phyloP scores from a whole-genome alignment of 2,329 filamentous ascomycete species.

The Sporothrix dimorphospora region DNA sequence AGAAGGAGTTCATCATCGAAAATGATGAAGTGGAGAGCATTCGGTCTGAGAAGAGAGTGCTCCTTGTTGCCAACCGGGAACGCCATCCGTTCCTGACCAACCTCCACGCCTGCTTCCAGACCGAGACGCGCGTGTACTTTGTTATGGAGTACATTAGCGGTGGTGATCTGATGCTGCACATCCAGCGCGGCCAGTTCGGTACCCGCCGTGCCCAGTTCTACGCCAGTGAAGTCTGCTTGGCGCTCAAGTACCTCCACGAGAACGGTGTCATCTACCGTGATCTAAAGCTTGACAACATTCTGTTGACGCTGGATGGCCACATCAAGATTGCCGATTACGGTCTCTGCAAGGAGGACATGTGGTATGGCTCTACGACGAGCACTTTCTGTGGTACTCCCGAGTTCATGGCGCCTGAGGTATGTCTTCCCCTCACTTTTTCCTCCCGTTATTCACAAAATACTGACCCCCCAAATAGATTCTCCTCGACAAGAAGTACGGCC shows the following conservation, averaged over 20 bases:
- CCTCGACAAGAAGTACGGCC: constrained; percentile 96
- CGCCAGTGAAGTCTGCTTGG: constrained; percentile 93
- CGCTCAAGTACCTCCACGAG: constrained; percentile 98
- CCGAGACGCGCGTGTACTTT: constrained; percentile 96
- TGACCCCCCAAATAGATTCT: constrained; percentile 66
- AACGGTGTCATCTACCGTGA: constrained; percentile 99
- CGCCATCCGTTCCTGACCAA: constrained; percentile 94
- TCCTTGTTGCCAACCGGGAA: constrained; percentile 95
- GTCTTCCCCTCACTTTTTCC: constrained; percentile 33
- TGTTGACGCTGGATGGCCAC: constrained; percentile 91
- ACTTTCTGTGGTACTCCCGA: constrained; percentile 99
- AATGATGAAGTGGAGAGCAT: constrained; percentile 99
- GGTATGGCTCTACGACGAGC: constrained; percentile 94
- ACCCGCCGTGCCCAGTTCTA: constrained; percentile 98
- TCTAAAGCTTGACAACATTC: constrained; percentile 89
- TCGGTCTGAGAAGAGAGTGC: constrained; percentile 95
- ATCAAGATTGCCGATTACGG: constrained; percentile 99
- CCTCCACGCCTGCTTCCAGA: constrained; percentile 97
- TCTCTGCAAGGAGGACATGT: constrained; percentile 99
- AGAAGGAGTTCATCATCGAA: constrained; percentile 99
- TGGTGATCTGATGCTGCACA: constrained; percentile 98
- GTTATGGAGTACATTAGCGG: constrained; percentile 99
- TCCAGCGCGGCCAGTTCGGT: constrained; percentile 94
- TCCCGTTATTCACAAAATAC: background rate
- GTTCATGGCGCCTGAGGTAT: constrained; percentile 97